Percentiles rank a stretch among this genome's conserved stretches.
Evolutionary conservation across 352 stramenopile species (phyloP).

Genomic region (Pythium periplocum): DNA sequence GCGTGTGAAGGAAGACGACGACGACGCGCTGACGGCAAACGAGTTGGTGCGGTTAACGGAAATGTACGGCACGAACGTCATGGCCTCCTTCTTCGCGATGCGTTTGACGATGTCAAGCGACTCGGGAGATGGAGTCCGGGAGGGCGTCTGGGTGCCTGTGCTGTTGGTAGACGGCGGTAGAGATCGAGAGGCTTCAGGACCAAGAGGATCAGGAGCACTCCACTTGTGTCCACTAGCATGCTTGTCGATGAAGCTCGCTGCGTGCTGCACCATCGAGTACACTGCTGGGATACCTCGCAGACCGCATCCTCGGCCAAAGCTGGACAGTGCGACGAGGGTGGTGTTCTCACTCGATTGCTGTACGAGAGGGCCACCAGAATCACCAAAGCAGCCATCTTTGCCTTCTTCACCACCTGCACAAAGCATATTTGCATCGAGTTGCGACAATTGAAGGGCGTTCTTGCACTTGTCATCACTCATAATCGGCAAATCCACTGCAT

Average conservation of each 20-base stretch:
- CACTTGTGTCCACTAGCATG: slow-evolving; percentile 20
- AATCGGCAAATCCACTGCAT: slow-evolving; percentile 22
- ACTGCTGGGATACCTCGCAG: slow-evolving; percentile 24
- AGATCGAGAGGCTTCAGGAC: too few relatives aligned
- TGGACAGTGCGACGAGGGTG: slow-evolving; percentile 24
- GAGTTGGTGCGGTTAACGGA: too few relatives aligned
- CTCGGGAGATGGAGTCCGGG: too few relatives aligned
- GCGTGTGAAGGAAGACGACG: too few relatives aligned
- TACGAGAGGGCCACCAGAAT: slow-evolving; percentile 33
- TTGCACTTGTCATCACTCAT: slow-evolving; percentile 20
- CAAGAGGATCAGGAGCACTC: slow-evolving; percentile 5
- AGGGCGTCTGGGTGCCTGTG: too few relatives aligned
- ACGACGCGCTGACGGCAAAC: too few relatives aligned
- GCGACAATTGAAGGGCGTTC: slow-evolving; percentile 5
- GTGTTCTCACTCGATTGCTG: slow-evolving; percentile 2
- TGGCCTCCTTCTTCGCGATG: too few relatives aligned
- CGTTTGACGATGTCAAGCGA: too few relatives aligned
- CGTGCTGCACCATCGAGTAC: slow-evolving; percentile 21
- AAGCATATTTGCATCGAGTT: slow-evolving; percentile 20
- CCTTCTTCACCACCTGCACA: slow-evolving; percentile 32
- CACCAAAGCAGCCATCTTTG: slow-evolving; percentile 33
- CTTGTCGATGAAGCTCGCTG: slow-evolving; percentile 27
- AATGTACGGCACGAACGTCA: too few relatives aligned
- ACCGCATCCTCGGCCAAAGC: slow-evolving; percentile 31
- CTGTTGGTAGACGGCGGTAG: too few relatives aligned